These are phyloP conservation scores for Blastobotrys apis DNA, from an alignment of 1,139 yeast species.

Conservation along the genomic window DNA sequence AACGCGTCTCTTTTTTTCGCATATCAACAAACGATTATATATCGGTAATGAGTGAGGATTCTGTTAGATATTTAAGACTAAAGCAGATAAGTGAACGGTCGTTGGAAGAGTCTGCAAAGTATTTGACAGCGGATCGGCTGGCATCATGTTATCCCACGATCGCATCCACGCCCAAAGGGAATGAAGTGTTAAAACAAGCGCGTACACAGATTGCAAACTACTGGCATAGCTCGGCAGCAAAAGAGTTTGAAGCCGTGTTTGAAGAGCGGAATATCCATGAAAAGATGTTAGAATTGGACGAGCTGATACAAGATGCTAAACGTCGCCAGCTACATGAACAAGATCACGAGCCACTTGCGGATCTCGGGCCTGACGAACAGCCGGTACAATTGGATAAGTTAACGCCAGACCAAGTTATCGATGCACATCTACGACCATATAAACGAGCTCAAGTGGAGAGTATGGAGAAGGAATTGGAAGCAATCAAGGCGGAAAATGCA, in stretches of 20 bases:
- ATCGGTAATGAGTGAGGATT: constrained; percentile 12
- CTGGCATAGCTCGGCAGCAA: constrained; percentile 54
- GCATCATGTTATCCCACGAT: constrained; percentile 64
- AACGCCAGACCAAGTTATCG: constrained; percentile 32
- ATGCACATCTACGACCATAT: constrained; percentile 29
- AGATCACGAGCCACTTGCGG: neutral
- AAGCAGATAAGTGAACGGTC: constrained; percentile 60
- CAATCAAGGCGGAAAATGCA: constrained; percentile 20
- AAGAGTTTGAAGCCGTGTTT: constrained; percentile 65
- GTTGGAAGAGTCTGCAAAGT: constrained; percentile 59
- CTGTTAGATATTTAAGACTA: constrained; percentile 51
- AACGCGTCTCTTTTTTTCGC: too few species aligned
- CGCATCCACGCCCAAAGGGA: constrained; percentile 46
- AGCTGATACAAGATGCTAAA: constrained; percentile 50
- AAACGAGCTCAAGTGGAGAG: constrained; percentile 24
- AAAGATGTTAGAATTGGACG: constrained; percentile 64
- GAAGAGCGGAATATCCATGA: constrained; percentile 54
- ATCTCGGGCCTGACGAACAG: constrained; percentile 12
- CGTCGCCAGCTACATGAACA: constrained; percentile 16
- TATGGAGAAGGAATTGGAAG: constrained; percentile 23
- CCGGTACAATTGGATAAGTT: constrained; percentile 31
- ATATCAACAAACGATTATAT: neutral
- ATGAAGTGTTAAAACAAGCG: constrained; percentile 50
- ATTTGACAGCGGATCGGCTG: constrained; percentile 57
- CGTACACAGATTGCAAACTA: constrained; percentile 56